Evolutionary conservation across 2,329 filamentous ascomycete genomes (phyloP).

Genomic region (Botrytis galanthina): DNA sequence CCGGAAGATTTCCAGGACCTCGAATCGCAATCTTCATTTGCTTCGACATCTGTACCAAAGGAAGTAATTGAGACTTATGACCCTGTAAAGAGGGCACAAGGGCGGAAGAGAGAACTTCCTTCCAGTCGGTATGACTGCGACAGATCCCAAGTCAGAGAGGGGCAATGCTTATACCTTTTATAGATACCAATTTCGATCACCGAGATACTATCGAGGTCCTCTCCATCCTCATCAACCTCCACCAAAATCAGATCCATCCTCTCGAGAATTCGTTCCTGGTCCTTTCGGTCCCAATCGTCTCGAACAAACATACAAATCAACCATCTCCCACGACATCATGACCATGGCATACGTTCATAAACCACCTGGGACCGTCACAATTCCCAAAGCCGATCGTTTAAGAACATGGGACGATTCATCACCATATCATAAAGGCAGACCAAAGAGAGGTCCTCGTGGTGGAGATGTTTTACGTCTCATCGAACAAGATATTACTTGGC

Average conservation of each 20-base stretch:
- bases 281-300: conserved; percentile 87
- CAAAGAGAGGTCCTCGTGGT: conserved; percentile 79
- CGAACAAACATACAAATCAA: conserved; percentile 85
- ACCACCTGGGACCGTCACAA: conserved; percentile 68
- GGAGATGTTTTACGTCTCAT: conserved; percentile 68
- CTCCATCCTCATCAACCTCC: conserved; percentile 91
- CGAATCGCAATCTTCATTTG: conserved; percentile 46
- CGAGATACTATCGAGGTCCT: conserved; percentile 91
- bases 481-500: conserved; percentile 73
- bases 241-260: conserved; percentile 79
- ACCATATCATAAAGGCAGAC: conserved; percentile 91
- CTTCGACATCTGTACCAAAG: conserved; percentile 38
- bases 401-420: conserved; percentile 86
- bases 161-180: conserved; percentile 23
- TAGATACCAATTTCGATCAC: conserved; percentile 93
- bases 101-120: conserved; percentile 41
- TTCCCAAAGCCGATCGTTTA: conserved; percentile 62
- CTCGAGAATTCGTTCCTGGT: conserved; percentile 83
- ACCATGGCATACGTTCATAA: conserved; percentile 84
- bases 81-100: conserved; percentile 46
- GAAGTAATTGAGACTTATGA: conserved; percentile 46
- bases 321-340: conserved; percentile 83
- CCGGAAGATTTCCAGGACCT: conserved; percentile 43
- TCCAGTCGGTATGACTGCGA: conserved; percentile 41
- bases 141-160: background rate